Evolutionary conservation across 2,329 filamentous ascomycete species (phyloP).

Genomic region (Diaporthe sp.): DNA sequence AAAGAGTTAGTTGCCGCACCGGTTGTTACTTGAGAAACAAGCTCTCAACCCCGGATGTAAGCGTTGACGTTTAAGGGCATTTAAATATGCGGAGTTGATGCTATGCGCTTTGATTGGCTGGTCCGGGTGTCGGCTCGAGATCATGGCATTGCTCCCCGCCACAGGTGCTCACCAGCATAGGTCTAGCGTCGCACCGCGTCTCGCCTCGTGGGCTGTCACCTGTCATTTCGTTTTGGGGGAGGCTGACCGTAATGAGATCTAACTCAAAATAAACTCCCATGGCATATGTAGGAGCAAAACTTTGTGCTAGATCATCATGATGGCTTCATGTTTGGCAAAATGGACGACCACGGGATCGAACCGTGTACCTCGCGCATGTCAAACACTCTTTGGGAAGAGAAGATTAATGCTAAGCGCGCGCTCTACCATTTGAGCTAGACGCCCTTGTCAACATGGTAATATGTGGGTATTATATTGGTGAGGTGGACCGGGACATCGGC

Average conservation of each 20-base stretch:
- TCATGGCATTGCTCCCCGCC: background rate
- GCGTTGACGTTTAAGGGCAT: background rate
- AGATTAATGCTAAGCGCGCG: slow-evolving; percentile 13
- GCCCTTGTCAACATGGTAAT: background rate
- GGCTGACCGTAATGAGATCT: background rate
- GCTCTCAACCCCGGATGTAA: background rate
- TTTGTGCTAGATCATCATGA: background rate
- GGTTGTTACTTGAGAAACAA: background rate
- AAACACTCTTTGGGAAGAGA: background rate
- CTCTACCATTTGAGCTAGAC: slow-evolving; percentile 33
- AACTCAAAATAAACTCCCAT: background rate
- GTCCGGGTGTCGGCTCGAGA: background rate
- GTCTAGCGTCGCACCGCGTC: background rate
- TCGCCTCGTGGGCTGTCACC: background rate
- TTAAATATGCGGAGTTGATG: background rate
- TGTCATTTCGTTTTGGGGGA: background rate
- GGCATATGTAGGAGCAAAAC: background rate
- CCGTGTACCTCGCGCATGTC: slow-evolving; percentile 12
- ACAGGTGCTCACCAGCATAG: background rate
- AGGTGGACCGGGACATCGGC: too few species aligned
- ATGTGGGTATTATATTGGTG: background rate
- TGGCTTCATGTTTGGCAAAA: background rate
- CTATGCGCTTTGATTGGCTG: background rate
- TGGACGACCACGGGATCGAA: slow-evolving; percentile 29
- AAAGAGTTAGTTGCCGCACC: background rate